Evolutionary conservation across 75 land plant species (phyloP), one percentile per base, ranked within the genome.

Genomic region (Cryptomeria japonica): DNA sequence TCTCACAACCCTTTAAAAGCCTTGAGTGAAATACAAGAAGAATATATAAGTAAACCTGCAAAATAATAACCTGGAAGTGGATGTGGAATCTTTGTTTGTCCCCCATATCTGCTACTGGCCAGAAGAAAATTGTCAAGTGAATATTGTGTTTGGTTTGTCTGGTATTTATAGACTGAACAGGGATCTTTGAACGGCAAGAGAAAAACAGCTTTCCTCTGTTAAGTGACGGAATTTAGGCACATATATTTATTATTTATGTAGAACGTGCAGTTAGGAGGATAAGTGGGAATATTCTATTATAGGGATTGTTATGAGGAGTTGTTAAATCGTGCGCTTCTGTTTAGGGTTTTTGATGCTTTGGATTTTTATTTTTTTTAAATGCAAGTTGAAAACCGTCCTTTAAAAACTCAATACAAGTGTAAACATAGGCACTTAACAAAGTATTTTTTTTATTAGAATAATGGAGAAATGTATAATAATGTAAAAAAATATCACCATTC

Each of bases 111-210:
- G 44, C 70, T 22, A 64, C 70, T 64, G 70, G n/a, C 70, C 9
- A 5, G 28, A 25, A 64, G 28, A 22, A 25, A 22, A 25, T 64
- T 78, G 7, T 13, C 22, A 18, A 18, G 18, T 78, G 25, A 5
- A 38, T 39, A 38, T 19, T 78, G 19, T 38, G 10, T 13, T 39
- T 38, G 80, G 39, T 18, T 78, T 6, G 42, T 39, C 42, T 78
- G 42, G 39, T 78, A 78, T 78, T 78, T 78, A 78, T 39, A 22
- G 10, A 78, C 19, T 38, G 80, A 78, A 78, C 80, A 36, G 80
- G 2, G 16, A 0, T 16, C 80, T 16, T 77, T 15, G 34, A 16
- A 78, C 80, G 80, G 28, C 5, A 64, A 64, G 8, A 1, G n/a
- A 5, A 78, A 18, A 34, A 2, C 19, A 18, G 1, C 28, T 22